A percentile compares a stretch with the other conserved stretches of the same genome.
Evolutionary conservation across 106 monocot species (phyloP).

Genomic region (Hemerocallis citrina): DNA sequence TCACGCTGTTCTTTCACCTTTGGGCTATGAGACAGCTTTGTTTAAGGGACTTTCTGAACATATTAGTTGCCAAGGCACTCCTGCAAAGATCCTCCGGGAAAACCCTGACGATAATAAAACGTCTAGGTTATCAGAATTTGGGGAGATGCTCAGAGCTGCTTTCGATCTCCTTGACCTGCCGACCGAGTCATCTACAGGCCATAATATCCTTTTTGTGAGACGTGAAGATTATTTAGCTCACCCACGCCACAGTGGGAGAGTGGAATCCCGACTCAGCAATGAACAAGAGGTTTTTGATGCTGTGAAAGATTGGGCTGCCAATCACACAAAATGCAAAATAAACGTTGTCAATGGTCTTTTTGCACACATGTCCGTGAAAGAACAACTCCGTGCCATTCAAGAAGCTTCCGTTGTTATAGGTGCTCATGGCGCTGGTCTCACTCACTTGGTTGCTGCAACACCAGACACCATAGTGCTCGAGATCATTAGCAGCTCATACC

Average conservation of each 20-base stretch:
- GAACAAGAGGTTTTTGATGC: slow-evolving; percentile 74
- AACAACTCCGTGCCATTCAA: slow-evolving; percentile 58
- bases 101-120: slow-evolving; percentile 53
- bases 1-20: slow-evolving; percentile 69
- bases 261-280: slow-evolving; percentile 74
- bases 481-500: slow-evolving; percentile 79
- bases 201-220: slow-evolving; percentile 79
- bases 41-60: slow-evolving; percentile 75
- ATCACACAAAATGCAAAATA: slow-evolving; percentile 49
- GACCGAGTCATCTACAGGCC: slow-evolving; percentile 20
- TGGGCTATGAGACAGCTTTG: slow-evolving; percentile 93
- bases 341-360: slow-evolving; percentile 81
- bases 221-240: slow-evolving; percentile 96
- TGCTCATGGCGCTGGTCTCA: slow-evolving; percentile 94
- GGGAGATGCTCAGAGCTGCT: slow-evolving; percentile 74
- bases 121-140: slow-evolving; percentile 75
- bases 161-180: slow-evolving; percentile 31
- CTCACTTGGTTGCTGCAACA: slow-evolving; percentile 67
- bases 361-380: slow-evolving; percentile 83
- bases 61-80: slow-evolving; percentile 59
- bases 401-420: slow-evolving; percentile 89
- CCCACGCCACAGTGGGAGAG: slow-evolving; percentile 73
- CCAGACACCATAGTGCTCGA: slow-evolving; percentile 61
- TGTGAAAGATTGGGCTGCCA: slow-evolving; percentile 54
- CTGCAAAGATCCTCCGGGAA: slow-evolving; percentile 26